Base-by-base conservation (phyloP, 352 stramenopile species). In the Blastocystis sp. region DNA sequence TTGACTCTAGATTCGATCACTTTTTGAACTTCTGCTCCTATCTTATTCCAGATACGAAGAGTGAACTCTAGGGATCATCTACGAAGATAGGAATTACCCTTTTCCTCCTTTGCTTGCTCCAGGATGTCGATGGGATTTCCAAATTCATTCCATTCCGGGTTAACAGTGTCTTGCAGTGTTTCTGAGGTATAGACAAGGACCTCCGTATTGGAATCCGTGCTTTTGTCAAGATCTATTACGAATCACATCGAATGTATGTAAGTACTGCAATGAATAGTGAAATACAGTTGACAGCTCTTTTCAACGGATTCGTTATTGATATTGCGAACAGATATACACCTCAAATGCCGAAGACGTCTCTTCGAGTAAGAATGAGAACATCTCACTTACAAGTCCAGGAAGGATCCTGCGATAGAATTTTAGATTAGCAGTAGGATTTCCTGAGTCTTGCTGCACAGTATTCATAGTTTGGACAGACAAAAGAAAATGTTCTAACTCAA, bases 21-120 rank as follows among this genome's bases (percentile, higher is more conserved):
- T n/a, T 66, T 37, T n/a, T 64, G 59, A 8, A 34, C 9, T 34
- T 69, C 73, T 5, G 9, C 0, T 6, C 45, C 73, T 18, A 66
- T 8, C 34, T 84, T 84, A 37, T 84, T 84, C 73, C 73, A 84
- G n/a, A 84, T 45, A 84, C 73, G 73, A n/a, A 84, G 56, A 15
- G 47, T 47, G 73, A 84, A 84, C 56, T 54, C 73, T 84, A 84
- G 15, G 15, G 18, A 13, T 50, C 45, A 15, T 15, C 8, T 26
- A 3, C 11, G 3, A 6, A 18, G 18, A 34, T 18, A 41, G 9
- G 20, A 37, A 18, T 34, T 64, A 84, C 73, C 73, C 20, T 69
- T 84, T 29, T 84, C 50, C 11, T 84, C 55, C 15, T 66, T 50
- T 45, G 53, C 53, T n/a, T 84, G 43, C 26, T 64, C 8, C 6